Conservation (phyloP, 2,329 filamentous ascomycete species). For the Reticulascus tulasneorum region DNA sequence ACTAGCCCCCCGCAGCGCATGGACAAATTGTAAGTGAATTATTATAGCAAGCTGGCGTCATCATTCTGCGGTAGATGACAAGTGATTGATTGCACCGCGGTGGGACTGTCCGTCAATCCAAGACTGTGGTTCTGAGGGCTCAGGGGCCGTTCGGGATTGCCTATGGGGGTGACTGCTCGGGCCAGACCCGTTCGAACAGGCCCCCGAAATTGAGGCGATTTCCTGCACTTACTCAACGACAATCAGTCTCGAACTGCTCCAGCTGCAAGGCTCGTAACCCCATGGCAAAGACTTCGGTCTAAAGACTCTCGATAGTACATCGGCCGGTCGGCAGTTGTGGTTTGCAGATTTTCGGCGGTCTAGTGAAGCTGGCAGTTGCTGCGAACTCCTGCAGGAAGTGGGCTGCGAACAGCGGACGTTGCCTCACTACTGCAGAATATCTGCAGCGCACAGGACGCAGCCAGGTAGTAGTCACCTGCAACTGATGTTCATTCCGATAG, state of each 20-base stretch:
- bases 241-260: conserved; percentile 4
- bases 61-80: conserved; percentile 1
- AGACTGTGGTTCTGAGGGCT: background rate
- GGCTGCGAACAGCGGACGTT: conserved; percentile 1
- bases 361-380: conserved; percentile 1
- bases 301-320: background rate
- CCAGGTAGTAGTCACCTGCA: conserved; percentile 2
- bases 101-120: background rate
- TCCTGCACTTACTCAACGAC: conserved; percentile 1
- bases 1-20: background rate
- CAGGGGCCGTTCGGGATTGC: background rate
- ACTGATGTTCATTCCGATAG: conserved; percentile 8
- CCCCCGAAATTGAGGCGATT: conserved; percentile 1
- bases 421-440: too few relatives aligned
- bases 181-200: conserved; percentile 5
- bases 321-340: conserved; percentile 8
- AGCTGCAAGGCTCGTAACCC: background rate
- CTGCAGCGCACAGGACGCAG: background rate
- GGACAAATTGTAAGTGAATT: background rate
- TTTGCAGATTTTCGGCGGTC: background rate
- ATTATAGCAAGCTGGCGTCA: background rate
- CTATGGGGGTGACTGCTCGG: background rate
- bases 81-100: background rate
- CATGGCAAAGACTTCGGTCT: background rate
- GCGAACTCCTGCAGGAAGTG: conserved; percentile 12